Conservation (phyloP, 306 rosid species). For the Boehmeria nivea region DNA sequence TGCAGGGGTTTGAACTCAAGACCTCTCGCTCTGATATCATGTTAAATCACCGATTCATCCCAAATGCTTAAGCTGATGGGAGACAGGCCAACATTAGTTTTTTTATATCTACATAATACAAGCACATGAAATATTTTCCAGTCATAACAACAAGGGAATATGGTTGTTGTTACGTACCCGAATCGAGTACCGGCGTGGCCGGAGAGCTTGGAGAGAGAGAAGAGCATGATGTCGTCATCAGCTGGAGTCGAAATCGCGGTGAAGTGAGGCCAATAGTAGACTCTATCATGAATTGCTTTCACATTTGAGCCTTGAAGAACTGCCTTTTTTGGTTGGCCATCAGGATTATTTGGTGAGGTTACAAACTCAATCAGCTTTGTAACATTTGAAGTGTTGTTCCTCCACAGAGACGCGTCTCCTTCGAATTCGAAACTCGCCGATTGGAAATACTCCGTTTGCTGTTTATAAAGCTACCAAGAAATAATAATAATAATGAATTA, state of each 20-base stretch:
- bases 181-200: constrained; percentile 54
- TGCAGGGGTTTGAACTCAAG: too few relatives aligned
- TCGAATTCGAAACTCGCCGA: constrained; percentile 27
- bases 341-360: constrained; percentile 63
- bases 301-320: constrained; percentile 29
- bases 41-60: too few relatives aligned
- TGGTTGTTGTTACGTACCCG: constrained; percentile 35
- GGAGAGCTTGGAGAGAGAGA: constrained; percentile 45
- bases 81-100: too few relatives aligned
- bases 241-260: constrained; percentile 47
- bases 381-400: constrained; percentile 18
- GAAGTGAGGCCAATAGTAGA: constrained; percentile 59
- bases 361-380: constrained; percentile 42
- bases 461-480: constrained; percentile 23
- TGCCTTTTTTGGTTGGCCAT: constrained; percentile 32
- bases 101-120: too few relatives aligned
- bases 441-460: constrained; percentile 32
- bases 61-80: too few relatives aligned
- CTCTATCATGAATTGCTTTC: constrained; percentile 30
- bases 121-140: too few relatives aligned
- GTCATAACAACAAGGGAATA: too few relatives aligned
- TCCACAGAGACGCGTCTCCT: constrained; percentile 37
- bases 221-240: constrained; percentile 42
- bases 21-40: too few relatives aligned
- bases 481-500: not conserved